Base-by-base conservation (phyloP, 1,284 basidiomycete genomes). In the Amylostereum chailletii region DNA sequence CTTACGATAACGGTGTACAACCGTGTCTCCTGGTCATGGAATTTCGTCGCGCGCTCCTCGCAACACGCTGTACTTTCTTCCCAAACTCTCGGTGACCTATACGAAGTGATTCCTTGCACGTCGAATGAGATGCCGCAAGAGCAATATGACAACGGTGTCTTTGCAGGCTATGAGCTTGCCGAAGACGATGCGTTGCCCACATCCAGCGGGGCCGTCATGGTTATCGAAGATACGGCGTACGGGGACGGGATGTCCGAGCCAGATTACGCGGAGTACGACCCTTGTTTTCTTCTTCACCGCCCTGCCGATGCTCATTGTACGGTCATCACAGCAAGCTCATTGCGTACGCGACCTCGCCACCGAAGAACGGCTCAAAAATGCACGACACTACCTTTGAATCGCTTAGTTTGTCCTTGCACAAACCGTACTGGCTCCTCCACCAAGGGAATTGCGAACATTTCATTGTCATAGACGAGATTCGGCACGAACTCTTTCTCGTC, bases 341-440 rank as follows among this genome's bases (percentile, higher is more conserved):
- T 3, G 56, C 65, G 34, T 69, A 76, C 48, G 51, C 76, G 3
- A 58, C 69, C 55, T 59, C 56, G 26, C 50, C 70, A 1, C 66
- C 79, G 11, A 60, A 55, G 26, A 77, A 74, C 50, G 79, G 77
- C 3, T 38, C 70, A 2, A 57, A 73, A 3, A 69, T 82, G 59
- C 61, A 67, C 51, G 68, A 77, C 46, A 77, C 76, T 5, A 54
- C 58, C 5, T 65, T 90, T 39, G 62, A 68, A 0, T 73, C 77
- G 1, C 71, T 90, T 33, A 67, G 69, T 4, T 61, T 89, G 27
- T 72, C 80, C 38, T 62, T 87, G 32, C 76, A 85, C 55, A 72
- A 86, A 58, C 89, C 90, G 1, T 91, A 91, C 57, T 89, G 83
- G 79, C 67, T 90, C 49, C 65, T 90, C 19, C 89, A 92, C 58